Base-by-base conservation (phyloP, 83 land plant genomes). In the Diphasiastrum complanatum region DNA sequence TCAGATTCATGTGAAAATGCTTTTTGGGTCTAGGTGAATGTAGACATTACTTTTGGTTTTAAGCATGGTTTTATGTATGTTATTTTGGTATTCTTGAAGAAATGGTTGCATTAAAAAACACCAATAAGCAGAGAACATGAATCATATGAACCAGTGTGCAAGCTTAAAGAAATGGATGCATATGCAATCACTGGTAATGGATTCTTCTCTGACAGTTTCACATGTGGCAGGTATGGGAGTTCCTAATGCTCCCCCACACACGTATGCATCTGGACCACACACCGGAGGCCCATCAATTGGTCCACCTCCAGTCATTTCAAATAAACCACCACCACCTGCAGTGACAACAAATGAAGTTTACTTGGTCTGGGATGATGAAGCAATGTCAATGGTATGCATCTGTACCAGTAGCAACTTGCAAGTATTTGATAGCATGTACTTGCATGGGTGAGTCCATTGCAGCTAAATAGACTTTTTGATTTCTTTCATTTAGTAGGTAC, bases 361-460 rank as follows among this genome's bases (percentile, higher is more conserved):
- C 63, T 68, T 92, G 47, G 90, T 92, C 47, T 92, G 97, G 97
- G 97, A 92, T 79, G 91, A 92, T 64, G 97, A 92, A 60, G 83
- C 84, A 23, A 77, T 92, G 90, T 87, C 90, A 48, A 92, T 92
- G 97, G 97, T 92, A 54, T 8, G 43, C 12, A 38, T n/a, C n/a
- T n/a, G n/a, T n/a, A n/a, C n/a, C n/a, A n/a, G n/a, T n/a, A n/a
- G n/a, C n/a, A n/a, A 48, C 6, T 6, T 48, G 8, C 16, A 8
- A 40, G 43, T 40, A 8, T 40, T 40, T 40, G 12, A 8, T 40
- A 8, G 43, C 43, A 8, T 40, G 8, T 40, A 8, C 16, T 8
- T 8, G 16, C 43, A 16, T 16, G 16, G 16, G 8, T 8, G 12
- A 40, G 8, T 8, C 43, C 8, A 16, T 8, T 40, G 16, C 43